Evolutionary conservation across 2,329 filamentous ascomycete species (phyloP).

Genomic region (Verticillium dahliae): DNA sequence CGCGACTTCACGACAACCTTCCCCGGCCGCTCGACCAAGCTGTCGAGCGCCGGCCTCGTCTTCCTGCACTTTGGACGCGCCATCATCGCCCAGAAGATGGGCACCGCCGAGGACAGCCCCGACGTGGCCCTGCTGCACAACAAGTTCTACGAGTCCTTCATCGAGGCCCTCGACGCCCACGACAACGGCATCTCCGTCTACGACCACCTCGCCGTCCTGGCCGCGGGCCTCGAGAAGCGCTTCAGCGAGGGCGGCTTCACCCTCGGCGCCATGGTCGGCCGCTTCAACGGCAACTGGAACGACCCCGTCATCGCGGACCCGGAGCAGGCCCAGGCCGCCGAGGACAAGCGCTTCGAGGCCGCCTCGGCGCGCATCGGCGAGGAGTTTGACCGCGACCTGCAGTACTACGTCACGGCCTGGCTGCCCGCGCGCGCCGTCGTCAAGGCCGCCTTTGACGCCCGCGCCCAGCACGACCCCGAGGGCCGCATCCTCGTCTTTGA

Average conservation of each 20-base stretch:
- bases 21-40: conserved; percentile 76
- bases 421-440: conserved; percentile 80
- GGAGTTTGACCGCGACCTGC: conserved; percentile 76
- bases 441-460: conserved; percentile 64
- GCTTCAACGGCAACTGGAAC: conserved; percentile 78
- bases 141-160: conserved; percentile 88
- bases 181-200: conserved; percentile 90
- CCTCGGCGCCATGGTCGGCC: conserved; percentile 75
- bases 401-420: conserved; percentile 72
- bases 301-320: conserved; percentile 49
- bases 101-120: conserved; percentile 51
- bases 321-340: conserved; percentile 58
- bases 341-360: conserved; percentile 72
- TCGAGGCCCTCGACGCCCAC: conserved; percentile 95
- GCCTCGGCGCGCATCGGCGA: conserved; percentile 83
- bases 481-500: conserved; percentile 80
- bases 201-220: conserved; percentile 61
- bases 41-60: conserved; percentile 88
- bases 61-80: conserved; percentile 91
- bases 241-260: conserved; percentile 80
- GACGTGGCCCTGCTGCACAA: conserved; percentile 72
- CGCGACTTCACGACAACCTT: conserved; percentile 83
- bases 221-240: conserved; percentile 70
- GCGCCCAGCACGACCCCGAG: conserved; percentile 60
- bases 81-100: conserved; percentile 60